Evolutionary conservation across 129 eudicot species (phyloP).

Genomic region (Flaveria bidentis): DNA sequence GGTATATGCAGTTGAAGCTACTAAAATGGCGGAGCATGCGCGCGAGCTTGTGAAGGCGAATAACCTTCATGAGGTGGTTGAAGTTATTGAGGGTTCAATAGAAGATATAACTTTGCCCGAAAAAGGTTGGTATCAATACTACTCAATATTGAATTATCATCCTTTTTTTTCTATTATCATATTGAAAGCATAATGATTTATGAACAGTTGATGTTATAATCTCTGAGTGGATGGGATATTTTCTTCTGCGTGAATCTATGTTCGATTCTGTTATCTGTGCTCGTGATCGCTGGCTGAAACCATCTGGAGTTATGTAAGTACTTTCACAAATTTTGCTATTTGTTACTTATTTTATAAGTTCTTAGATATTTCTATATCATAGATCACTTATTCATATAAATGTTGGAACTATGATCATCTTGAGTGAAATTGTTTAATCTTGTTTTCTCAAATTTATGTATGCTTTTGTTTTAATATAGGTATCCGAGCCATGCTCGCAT

Average conservation of each 20-base stretch:
- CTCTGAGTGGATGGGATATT: conserved; percentile 99
- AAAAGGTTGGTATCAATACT: conserved; percentile 52
- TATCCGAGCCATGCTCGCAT: conserved; percentile 99
- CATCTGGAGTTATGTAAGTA: conserved; percentile 89
- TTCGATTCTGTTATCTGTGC: conserved; percentile 94
- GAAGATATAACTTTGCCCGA: conserved; percentile 84
- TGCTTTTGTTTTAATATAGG: conserved; percentile 42
- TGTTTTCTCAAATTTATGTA: neutral
- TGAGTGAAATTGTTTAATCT: neutral
- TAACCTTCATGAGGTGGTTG: conserved; percentile 64
- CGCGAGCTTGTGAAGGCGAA: conserved; percentile 77
- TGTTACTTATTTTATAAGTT: neutral
- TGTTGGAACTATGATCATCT: too few relatives aligned
- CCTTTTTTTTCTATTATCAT: neutral
- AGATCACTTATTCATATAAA: too few relatives aligned
- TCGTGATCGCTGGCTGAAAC: conserved; percentile 97
- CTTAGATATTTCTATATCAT: neutral
- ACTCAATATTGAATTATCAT: neutral
- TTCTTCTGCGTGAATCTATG: conserved; percentile 99
- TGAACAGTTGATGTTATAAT: conserved; percentile 91
- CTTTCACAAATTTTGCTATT: neutral
- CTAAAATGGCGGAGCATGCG: conserved; percentile 93
- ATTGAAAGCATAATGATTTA: neutral
- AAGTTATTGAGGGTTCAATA: conserved; percentile 91
- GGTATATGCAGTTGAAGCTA: conserved; percentile 97